A percentile compares a stretch with the other conserved stretches of the same genome.
These are phyloP conservation scores for Gaultheria prostrata DNA, from an alignment of 148 eudicot species.

Conservation along the genomic window DNA sequence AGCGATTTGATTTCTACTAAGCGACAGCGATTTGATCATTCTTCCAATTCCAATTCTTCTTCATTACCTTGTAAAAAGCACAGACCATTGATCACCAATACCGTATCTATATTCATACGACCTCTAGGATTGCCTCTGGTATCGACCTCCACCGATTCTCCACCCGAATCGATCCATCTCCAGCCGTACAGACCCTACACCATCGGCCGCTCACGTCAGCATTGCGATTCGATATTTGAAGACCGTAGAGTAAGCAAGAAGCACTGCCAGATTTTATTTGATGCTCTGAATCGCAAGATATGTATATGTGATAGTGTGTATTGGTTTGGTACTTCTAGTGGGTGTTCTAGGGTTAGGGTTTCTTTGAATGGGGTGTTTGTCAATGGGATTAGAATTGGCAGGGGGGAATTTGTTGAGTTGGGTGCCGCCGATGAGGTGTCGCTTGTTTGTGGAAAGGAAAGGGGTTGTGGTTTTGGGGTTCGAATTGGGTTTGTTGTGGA, in stretches of 20 bases:
- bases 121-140: constrained; percentile 30
- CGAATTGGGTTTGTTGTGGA: constrained; percentile 64
- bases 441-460: constrained; percentile 46
- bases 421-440: constrained; percentile 65
- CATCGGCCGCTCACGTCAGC: constrained; percentile 48
- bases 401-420: constrained; percentile 49
- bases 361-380: constrained; percentile 75
- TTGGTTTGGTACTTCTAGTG: constrained; percentile 18
- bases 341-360: constrained; percentile 42
- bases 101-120: constrained; percentile 24
- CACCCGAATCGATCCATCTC: constrained; percentile 30
- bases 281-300: constrained; percentile 46
- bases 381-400: constrained; percentile 56
- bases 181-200: constrained; percentile 45
- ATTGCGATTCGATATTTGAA: constrained; percentile 45
- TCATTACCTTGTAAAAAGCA: constrained; percentile 20
- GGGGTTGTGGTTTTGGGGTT: constrained; percentile 32
- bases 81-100: background rate
- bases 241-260: constrained; percentile 69
- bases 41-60: constrained; percentile 11
- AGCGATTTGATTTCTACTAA: constrained; percentile 24
- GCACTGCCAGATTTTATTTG: constrained; percentile 63
- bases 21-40: constrained; percentile 19
- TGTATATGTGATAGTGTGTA: constrained; percentile 56
- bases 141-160: constrained; percentile 18